Evolutionary conservation across 306 rosid genomes (phyloP).

Genomic region (Arachis stenosperma): DNA sequence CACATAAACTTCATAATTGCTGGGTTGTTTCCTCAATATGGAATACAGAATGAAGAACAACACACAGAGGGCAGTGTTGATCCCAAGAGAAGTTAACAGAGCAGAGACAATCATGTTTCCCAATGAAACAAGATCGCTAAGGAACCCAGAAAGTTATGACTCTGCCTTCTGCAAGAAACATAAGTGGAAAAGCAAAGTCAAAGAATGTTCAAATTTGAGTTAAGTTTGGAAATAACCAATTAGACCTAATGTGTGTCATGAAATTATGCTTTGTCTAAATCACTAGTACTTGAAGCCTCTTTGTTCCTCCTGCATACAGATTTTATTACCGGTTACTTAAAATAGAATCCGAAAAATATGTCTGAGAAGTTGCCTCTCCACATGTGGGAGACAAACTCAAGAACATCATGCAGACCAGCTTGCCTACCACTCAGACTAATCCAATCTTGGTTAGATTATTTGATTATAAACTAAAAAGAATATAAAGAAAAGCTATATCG

Average conservation of each 20-base stretch:
- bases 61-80: constrained; percentile 77
- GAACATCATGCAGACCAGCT: too few relatives aligned
- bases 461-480: too few relatives aligned
- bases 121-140: not conserved
- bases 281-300: too few relatives aligned
- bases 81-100: constrained; percentile 81
- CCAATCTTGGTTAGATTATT: too few relatives aligned
- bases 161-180: constrained; percentile 41
- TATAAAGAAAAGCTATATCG: too few relatives aligned
- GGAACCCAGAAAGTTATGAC: constrained; percentile 14
- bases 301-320: too few relatives aligned
- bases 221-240: not conserved
- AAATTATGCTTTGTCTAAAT: too few relatives aligned
- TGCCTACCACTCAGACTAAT: too few relatives aligned
- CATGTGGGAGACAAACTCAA: too few relatives aligned
- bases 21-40: constrained; percentile 75
- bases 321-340: too few relatives aligned
- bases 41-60: constrained; percentile 79
- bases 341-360: too few relatives aligned
- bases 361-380: too few relatives aligned
- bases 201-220: not conserved
- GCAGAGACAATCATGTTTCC: constrained; percentile 82
- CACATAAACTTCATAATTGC: constrained; percentile 67
- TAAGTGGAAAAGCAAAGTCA: constrained; percentile 3
- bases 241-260: not conserved